phyloP scores from a whole-genome alignment of 2,329 filamentous ascomycete genomes.

The Ceratocystis albifundus region DNA sequence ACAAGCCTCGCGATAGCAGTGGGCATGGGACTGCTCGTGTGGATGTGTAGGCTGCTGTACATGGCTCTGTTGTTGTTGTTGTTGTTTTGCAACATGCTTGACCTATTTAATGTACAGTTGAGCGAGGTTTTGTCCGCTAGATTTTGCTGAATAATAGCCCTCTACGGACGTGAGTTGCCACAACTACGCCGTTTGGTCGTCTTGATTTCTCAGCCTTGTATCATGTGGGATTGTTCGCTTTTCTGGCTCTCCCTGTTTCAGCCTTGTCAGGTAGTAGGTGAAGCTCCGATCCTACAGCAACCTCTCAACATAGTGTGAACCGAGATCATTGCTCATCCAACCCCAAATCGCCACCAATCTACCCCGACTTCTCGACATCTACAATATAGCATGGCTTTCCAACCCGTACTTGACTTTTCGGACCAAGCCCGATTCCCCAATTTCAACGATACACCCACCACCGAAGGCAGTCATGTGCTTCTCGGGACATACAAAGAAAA shows the following conservation, averaged over 20 bases:
- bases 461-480: conserved; percentile 19
- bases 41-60: conserved; percentile 20
- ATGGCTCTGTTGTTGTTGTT: too few species aligned
- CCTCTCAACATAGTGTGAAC: not conserved
- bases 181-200: too few species aligned
- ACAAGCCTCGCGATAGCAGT: conserved; percentile 36
- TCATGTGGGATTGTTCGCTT: not conserved
- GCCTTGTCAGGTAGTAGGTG: not conserved
- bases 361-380: not conserved
- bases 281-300: not conserved
- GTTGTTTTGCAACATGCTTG: not conserved
- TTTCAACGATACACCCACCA: conserved; percentile 29
- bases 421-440: conserved; percentile 30
- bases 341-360: not conserved
- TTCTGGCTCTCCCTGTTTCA: not conserved
- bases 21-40: conserved; percentile 8
- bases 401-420: conserved; percentile 27
- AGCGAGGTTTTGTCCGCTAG: not conserved
- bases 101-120: not conserved
- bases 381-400: not conserved
- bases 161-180: too few species aligned
- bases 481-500: conserved; percentile 38
- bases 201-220: not conserved
- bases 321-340: not conserved
- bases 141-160: too few species aligned